phyloP scores from a whole-genome alignment of 1,284 basidiomycete genomes.

The Ganoderma meredithae region DNA sequence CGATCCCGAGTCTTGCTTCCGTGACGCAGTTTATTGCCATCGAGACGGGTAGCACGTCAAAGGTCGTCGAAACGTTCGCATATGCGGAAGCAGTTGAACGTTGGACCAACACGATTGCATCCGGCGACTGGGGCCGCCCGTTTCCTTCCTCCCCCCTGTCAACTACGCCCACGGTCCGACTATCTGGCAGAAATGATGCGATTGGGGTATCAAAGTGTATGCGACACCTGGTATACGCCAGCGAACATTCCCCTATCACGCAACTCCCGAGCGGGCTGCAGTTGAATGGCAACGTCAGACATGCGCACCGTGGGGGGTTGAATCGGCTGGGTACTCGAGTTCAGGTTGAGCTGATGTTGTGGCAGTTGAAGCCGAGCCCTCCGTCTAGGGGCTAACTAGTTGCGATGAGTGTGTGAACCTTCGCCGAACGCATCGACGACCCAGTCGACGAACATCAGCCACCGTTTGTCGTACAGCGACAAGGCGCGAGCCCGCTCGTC shows the following conservation, averaged over 20 bases:
- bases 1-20: neutral
- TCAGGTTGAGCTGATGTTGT: slow-evolving; percentile 7
- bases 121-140: neutral
- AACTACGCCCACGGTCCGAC: neutral
- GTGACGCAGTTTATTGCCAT: neutral
- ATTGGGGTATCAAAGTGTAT: neutral
- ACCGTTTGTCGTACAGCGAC: slow-evolving; percentile 1
- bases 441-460: slow-evolving; percentile 9
- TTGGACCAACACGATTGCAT: neutral
- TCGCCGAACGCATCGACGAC: slow-evolving; percentile 2
- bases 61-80: neutral
- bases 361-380: slow-evolving; percentile 4
- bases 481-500: slow-evolving; percentile 5
- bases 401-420: neutral
- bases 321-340: neutral
- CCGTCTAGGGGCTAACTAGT: neutral
- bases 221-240: neutral
- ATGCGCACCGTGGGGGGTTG: neutral
- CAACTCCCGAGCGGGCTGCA: neutral
- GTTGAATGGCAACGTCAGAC: neutral
- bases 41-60: neutral
- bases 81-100: neutral
- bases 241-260: neutral
- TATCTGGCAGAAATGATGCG: neutral
- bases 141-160: neutral